Base-by-base conservation (phyloP, 2,329 filamentous ascomycete species). In the Colletotrichum tropicicola region DNA sequence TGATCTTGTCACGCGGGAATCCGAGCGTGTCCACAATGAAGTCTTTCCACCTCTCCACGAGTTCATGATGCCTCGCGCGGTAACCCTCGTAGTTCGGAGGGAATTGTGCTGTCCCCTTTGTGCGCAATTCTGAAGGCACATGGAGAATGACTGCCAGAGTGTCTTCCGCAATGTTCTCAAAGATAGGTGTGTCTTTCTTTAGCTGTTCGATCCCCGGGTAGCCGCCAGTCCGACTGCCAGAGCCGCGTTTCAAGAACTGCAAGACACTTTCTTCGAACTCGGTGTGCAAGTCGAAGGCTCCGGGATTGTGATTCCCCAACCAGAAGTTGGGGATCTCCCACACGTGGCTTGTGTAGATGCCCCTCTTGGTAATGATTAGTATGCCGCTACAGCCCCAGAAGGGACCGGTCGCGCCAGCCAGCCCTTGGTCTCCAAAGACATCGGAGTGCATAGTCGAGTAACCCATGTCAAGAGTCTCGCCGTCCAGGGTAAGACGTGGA, bases 371-470 rank as follows among this genome's bases (percentile, higher is more conserved):
- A 13, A 59, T 28, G 23, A 66, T 39, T 9, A 66, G 3, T 39
- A 66, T 15, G 15, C 59, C 59, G 27, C 54, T 64, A 27, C 64
- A 66, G 25, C 64, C 64, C 59, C 59, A 66, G 25, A 66, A 58
- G 5, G 64, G 59, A 3, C 41, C 39, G n/a, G 61, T 59, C 6
- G 52, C 53, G 32, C 53, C 64, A 8, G 47, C 28, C 23, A 51
- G 17, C 9, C 25, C 17, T 19, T 32, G 6, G 19, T 45, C 39
- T 12, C 2, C 32, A 35, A 35, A 35, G 32, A 35, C 32, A 15
- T 35, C 32, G 32, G 13, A 15, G 32, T 35, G 9, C 32, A 35
- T 35, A 15, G 32, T 35, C 48, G 48, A 58, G 49, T 44, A 55
- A 27, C 51, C 48, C 15, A 45, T 37, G 15, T 44, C 15, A 30